Evolutionary conservation across 2,329 filamentous ascomycete species (phyloP).

Genomic region (Lachnellula arida): DNA sequence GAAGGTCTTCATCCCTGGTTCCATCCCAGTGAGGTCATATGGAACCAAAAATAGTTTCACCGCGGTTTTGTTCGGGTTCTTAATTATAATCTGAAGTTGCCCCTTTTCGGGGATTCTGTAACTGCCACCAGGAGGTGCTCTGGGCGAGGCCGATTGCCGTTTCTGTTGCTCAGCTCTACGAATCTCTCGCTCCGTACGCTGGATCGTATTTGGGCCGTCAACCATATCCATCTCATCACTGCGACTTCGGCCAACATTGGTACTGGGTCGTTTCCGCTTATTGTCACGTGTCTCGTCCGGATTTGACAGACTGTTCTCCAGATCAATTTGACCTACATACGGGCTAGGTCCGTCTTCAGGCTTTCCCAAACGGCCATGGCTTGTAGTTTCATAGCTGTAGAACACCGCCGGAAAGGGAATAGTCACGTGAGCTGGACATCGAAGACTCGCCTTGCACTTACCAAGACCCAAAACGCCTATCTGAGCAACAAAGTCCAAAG

Average conservation of each 20-base stretch:
- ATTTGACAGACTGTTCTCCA: constrained; percentile 71
- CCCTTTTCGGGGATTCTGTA: constrained; percentile 93
- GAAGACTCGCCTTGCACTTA: constrained; percentile 78
- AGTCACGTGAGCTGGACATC: constrained; percentile 85
- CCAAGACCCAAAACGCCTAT: constrained; percentile 90
- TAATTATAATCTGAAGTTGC: constrained; percentile 93
- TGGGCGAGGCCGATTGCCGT: constrained; percentile 54
- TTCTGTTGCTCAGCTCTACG: constrained; percentile 52
- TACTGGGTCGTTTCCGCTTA: constrained; percentile 35
- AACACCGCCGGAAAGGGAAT: constrained; percentile 92
- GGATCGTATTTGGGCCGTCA: constrained; percentile 15
- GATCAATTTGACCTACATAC: constrained; percentile 88
- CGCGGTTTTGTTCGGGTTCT: constrained; percentile 97
- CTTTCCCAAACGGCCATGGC: constrained; percentile 52
- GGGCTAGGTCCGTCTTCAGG: constrained; percentile 86
- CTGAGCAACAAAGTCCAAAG: constrained; percentile 87
- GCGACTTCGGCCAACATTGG: constrained; percentile 13
- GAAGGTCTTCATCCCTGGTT: constrained; percentile 90
- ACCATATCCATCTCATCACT: constrained; percentile 24
- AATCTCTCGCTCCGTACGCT: constrained; percentile 33
- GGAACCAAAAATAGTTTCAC: constrained; percentile 94
- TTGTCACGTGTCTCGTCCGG: constrained; percentile 39
- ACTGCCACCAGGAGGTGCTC: constrained; percentile 76
- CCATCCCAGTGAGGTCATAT: constrained; percentile 90
- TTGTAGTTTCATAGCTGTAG: constrained; percentile 78